Conservation (phyloP, 495 filamentous ascomycete genomes). For the Aspergillus avenaceus region DNA sequence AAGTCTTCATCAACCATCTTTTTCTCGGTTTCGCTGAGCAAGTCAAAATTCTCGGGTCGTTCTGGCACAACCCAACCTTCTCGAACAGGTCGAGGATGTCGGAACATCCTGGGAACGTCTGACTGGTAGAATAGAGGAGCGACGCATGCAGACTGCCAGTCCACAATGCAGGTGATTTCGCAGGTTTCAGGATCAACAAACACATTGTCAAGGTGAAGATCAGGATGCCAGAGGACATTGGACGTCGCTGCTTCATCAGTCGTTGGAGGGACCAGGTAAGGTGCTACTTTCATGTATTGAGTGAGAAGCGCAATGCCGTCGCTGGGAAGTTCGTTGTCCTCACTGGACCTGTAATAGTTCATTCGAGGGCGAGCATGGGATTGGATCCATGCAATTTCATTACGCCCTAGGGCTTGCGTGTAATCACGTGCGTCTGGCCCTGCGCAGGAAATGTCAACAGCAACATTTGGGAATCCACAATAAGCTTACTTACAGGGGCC, state of each 20-base stretch:
- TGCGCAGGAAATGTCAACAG: slow-evolving; percentile 9
- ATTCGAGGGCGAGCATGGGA: slow-evolving; percentile 20
- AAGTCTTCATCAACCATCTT: slow-evolving; percentile 20
- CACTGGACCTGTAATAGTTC: slow-evolving; percentile 22
- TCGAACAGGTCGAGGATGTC: slow-evolving; percentile 20
- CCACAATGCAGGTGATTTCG: slow-evolving; percentile 26
- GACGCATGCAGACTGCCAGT: slow-evolving; percentile 31
- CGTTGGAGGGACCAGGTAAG: slow-evolving; percentile 9
- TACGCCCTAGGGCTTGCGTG: slow-evolving; percentile 22
- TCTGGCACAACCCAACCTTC: slow-evolving; percentile 24
- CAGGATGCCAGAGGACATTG: slow-evolving; percentile 33
- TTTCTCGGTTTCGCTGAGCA: slow-evolving; percentile 20
- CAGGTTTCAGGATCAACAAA: slow-evolving; percentile 28
- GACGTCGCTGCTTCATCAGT: slow-evolving; percentile 5
- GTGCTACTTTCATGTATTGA: slow-evolving; percentile 11
- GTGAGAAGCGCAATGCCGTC: slow-evolving; percentile 15
- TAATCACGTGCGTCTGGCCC: slow-evolving; percentile 21
- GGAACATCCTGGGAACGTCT: slow-evolving; percentile 25
- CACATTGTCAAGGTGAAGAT: slow-evolving; percentile 40
- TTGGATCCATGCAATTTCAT: slow-evolving; percentile 28
- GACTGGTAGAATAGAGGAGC: slow-evolving; percentile 28
- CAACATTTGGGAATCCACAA: neutral
- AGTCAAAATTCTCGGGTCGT: slow-evolving; percentile 24
- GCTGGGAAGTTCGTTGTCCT: slow-evolving; percentile 10
- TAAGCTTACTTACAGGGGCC: slow-evolving; percentile 24